Conservation (phyloP, 2,329 filamentous ascomycete species). For the Clonostachys solani region DNA sequence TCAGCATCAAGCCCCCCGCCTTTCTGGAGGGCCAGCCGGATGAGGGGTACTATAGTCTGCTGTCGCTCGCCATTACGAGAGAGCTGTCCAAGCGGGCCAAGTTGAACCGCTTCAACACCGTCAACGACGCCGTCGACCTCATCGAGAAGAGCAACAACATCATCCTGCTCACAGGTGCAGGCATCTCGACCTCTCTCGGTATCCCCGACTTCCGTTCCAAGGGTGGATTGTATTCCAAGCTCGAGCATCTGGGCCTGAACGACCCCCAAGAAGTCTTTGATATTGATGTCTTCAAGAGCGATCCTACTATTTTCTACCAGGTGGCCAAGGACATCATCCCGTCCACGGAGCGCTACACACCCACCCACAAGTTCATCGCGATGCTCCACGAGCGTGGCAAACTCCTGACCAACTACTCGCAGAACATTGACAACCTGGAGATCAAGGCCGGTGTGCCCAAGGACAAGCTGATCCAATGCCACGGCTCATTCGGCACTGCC, state of each 20-base stretch:
- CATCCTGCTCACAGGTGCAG: constrained; percentile 89
- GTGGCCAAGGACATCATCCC: constrained; percentile 90
- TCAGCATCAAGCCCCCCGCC: constrained; percentile 68
- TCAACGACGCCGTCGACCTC: constrained; percentile 81
- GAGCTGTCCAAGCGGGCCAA: constrained; percentile 82
- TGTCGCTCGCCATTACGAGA: constrained; percentile 73
- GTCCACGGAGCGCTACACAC: constrained; percentile 73
- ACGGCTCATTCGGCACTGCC: constrained; percentile 92
- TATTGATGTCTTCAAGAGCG: constrained; percentile 78
- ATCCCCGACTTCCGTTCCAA: constrained; percentile 97
- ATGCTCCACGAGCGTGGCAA: constrained; percentile 85
- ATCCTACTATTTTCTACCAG: constrained; percentile 87
- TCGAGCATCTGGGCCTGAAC: constrained; percentile 70
- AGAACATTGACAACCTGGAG: constrained; percentile 98
- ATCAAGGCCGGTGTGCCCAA: constrained; percentile 75
- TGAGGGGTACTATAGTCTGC: constrained; percentile 67
- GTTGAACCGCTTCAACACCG: constrained; percentile 72
- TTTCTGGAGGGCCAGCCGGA: constrained; percentile 68
- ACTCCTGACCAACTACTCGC: constrained; percentile 93
- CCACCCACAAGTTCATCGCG: constrained; percentile 90
- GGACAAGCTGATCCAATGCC: constrained; percentile 89
- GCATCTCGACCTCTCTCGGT: constrained; percentile 93
- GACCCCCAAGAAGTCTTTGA: constrained; percentile 97
- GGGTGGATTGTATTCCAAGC: constrained; percentile 83
- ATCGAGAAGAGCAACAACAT: constrained; percentile 76